phyloP scores from a whole-genome alignment of 83 land plant genomes.

The Thuja plicata region DNA sequence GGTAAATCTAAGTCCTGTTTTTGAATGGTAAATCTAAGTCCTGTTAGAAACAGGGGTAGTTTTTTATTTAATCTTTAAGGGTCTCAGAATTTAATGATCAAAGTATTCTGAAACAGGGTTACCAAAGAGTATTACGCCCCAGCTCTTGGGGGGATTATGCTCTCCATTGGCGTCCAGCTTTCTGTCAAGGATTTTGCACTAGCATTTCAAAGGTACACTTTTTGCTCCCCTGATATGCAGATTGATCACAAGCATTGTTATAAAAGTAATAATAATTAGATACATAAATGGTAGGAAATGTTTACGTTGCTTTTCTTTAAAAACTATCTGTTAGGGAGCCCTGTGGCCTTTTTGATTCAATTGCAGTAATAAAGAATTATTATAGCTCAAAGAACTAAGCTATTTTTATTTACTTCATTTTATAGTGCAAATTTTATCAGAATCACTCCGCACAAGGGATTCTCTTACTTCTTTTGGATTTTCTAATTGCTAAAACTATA shows the following conservation, averaged over 20 bases:
- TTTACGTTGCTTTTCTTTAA: background rate
- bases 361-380: background rate
- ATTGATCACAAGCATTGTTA: background rate
- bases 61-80: background rate
- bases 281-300: background rate
- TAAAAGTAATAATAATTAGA: background rate
- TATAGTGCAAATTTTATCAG: background rate
- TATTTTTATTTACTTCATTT: background rate
- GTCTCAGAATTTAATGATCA: background rate
- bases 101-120: slow-evolving; percentile 58
- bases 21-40: background rate
- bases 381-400: background rate
- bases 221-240: background rate
- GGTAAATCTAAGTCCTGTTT: background rate
- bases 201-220: slow-evolving; percentile 70
- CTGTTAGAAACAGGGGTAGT: background rate
- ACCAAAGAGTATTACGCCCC: slow-evolving; percentile 96
- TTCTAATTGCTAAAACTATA: background rate
- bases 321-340: background rate
- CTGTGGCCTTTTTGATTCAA: background rate
- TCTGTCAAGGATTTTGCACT: slow-evolving; percentile 90
- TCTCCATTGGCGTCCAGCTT: slow-evolving; percentile 90
- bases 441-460: background rate
- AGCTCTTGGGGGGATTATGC: slow-evolving; percentile 97
- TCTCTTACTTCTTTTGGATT: background rate